A percentile compares a stretch with the other conserved stretches of the same genome.
Evolutionary conservation across 164 flowering plant genomes (phyloP).

Genomic region (Vitis rupestris): DNA sequence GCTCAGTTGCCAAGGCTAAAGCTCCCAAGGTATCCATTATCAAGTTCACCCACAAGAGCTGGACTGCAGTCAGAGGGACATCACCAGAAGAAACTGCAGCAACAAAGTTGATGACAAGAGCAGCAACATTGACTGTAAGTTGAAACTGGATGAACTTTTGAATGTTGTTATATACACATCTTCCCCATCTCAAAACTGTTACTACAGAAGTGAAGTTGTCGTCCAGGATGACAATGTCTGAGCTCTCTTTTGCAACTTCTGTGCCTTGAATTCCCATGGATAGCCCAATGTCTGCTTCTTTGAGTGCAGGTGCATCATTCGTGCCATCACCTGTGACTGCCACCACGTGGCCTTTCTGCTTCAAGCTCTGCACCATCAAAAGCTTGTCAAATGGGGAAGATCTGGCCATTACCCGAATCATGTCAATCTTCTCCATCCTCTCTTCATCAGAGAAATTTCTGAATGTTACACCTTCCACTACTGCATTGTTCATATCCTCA

Average conservation of each 20-base stretch:
- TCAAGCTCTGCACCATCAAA: slow-evolving; percentile 42
- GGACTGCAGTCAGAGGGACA: slow-evolving; percentile 38
- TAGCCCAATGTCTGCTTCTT: slow-evolving; percentile 45
- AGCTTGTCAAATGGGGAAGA: slow-evolving; percentile 49
- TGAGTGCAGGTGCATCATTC: slow-evolving; percentile 43
- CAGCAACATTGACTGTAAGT: slow-evolving; percentile 47
- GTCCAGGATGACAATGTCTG: slow-evolving; percentile 38
- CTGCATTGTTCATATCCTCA: slow-evolving; percentile 19
- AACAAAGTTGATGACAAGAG: slow-evolving; percentile 35
- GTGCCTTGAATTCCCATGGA: slow-evolving; percentile 52
- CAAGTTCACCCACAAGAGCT: slow-evolving; percentile 47
- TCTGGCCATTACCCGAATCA: slow-evolving; percentile 42
- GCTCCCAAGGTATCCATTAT: slow-evolving; percentile 47
- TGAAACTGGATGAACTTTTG: slow-evolving; percentile 54
- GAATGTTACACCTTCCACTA: slow-evolving; percentile 39
- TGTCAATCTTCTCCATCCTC: slow-evolving; percentile 31
- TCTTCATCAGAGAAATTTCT: slow-evolving; percentile 35
- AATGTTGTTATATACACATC: slow-evolving; percentile 41
- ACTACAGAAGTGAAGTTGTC: slow-evolving; percentile 39
- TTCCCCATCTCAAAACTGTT: slow-evolving; percentile 43
- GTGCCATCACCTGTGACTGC: slow-evolving; percentile 51
- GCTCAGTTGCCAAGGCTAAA: slow-evolving; percentile 35
- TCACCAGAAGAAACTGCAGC: slow-evolving; percentile 38
- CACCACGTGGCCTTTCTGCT: slow-evolving; percentile 40
- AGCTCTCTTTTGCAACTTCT: slow-evolving; percentile 35